Conservation (phyloP, 371 early-diverging fungal species). For the Mucor mucedo region DNA sequence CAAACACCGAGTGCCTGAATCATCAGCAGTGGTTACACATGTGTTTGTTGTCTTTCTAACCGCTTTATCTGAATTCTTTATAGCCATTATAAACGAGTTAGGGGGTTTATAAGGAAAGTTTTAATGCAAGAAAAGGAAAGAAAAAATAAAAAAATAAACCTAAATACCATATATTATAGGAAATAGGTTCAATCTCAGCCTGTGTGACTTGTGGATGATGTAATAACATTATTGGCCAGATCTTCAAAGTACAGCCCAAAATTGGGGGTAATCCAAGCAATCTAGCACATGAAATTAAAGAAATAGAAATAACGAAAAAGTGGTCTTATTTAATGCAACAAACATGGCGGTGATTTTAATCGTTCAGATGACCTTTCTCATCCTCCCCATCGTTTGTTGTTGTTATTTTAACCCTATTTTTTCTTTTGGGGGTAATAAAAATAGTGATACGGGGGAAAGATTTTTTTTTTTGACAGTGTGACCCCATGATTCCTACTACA, state of each 20-base stretch:
- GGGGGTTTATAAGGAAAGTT: too few relatives aligned
- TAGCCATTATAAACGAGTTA: neutral
- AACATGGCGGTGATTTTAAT: neutral
- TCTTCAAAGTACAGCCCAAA: neutral
- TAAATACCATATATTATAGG: neutral
- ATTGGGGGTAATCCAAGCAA: neutral
- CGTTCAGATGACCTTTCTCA: too few relatives aligned
- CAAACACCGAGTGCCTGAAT: slow-evolving; percentile 18
- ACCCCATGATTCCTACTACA: too few relatives aligned
- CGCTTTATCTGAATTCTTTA: slow-evolving; percentile 26
- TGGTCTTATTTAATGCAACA: neutral
- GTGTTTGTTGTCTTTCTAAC: slow-evolving; percentile 32
- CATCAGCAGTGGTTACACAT: slow-evolving; percentile 21
- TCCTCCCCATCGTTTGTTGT: too few relatives aligned
- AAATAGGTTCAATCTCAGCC: neutral
- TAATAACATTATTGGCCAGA: neutral
- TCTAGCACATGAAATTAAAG: neutral
- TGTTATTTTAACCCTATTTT: too few relatives aligned
- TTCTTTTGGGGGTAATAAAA: too few relatives aligned
- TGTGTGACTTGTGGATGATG: slow-evolving; percentile 2
- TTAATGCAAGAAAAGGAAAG: neutral
- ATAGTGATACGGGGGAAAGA: too few relatives aligned
- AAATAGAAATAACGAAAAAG: neutral
- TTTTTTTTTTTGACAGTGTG: too few relatives aligned
- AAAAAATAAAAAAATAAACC: neutral